These are phyloP conservation scores for Choiromyces venosus DNA, from an alignment of 495 filamentous ascomycete genomes.

Conservation along the genomic window DNA sequence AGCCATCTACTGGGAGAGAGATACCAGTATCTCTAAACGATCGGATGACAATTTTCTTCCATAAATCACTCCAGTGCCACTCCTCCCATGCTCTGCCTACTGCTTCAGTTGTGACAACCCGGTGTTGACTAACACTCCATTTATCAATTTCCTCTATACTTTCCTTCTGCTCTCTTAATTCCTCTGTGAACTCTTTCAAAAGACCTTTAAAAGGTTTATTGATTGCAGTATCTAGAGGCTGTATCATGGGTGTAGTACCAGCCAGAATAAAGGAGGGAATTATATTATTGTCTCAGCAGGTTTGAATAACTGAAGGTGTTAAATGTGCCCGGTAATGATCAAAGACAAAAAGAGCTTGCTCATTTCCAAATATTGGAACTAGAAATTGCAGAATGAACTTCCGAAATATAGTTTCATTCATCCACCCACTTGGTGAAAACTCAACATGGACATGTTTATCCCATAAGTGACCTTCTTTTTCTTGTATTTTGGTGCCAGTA, in stretches of 20 bases:
- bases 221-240: conserved; percentile 5
- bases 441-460: conserved; percentile 13
- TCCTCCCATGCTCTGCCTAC: conserved; percentile 10
- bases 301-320: conserved; percentile 4
- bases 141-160: conserved; percentile 5
- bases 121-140: conserved; percentile 11
- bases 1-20: conserved; percentile 8
- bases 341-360: conserved; percentile 4
- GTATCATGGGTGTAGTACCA: conserved; percentile 7
- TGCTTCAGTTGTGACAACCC: conserved; percentile 11
- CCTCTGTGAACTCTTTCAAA: conserved; percentile 6
- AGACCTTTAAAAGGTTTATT: conserved; percentile 11
- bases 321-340: conserved; percentile 4
- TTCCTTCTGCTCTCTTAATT: conserved; percentile 4
- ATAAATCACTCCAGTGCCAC: too few relatives aligned
- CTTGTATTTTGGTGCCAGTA: neutral
- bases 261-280: conserved; percentile 3
- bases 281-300: conserved; percentile 8
- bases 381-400: conserved; percentile 8
- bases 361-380: conserved; percentile 6
- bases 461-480: conserved; percentile 6
- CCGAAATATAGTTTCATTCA: conserved; percentile 5
- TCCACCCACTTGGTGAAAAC: conserved; percentile 11
- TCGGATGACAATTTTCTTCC: conserved; percentile 13
- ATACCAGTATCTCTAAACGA: conserved; percentile 8